phyloP scores from a whole-genome alignment of 1,139 yeast species.

The Petasospora fabianii region DNA sequence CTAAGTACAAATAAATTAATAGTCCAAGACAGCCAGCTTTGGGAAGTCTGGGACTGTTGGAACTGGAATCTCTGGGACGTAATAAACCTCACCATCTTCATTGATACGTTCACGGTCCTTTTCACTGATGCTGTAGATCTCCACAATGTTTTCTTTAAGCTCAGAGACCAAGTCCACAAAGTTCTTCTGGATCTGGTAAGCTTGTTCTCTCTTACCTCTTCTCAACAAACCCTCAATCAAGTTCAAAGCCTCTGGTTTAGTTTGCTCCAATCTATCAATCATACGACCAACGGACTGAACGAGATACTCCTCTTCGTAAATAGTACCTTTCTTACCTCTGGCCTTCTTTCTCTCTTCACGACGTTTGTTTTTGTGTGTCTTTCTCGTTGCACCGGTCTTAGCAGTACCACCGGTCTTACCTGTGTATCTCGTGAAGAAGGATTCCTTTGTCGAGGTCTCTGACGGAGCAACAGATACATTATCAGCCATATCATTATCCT shows the following conservation, averaged over 20 bases:
- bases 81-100: slow-evolving; percentile 80
- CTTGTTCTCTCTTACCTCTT: slow-evolving; percentile 72
- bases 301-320: slow-evolving; percentile 94
- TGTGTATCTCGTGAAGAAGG: slow-evolving; percentile 91
- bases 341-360: slow-evolving; percentile 96
- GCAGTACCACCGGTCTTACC: slow-evolving; percentile 97
- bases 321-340: slow-evolving; percentile 95
- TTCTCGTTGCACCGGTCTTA: slow-evolving; percentile 90
- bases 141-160: slow-evolving; percentile 57
- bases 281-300: slow-evolving; percentile 85
- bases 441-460: slow-evolving; percentile 87
- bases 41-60: slow-evolving; percentile 64
- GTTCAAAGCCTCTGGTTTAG: slow-evolving; percentile 68
- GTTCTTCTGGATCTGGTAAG: slow-evolving; percentile 71
- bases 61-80: slow-evolving; percentile 66
- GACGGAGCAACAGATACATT: slow-evolving; percentile 94
- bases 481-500: slow-evolving; percentile 78
- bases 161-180: slow-evolving; percentile 56
- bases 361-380: slow-evolving; percentile 86
- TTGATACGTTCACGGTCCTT: slow-evolving; percentile 84
- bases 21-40: slow-evolving; percentile 52
- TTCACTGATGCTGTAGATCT: slow-evolving; percentile 77
- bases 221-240: slow-evolving; percentile 76
- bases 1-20: slow-evolving; percentile 25
- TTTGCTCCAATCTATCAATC: slow-evolving; percentile 73